Evolutionary conservation across 306 rosid species (phyloP), one percentile per base, ranked within the genome.

Genomic region (Castanospermum australe): DNA sequence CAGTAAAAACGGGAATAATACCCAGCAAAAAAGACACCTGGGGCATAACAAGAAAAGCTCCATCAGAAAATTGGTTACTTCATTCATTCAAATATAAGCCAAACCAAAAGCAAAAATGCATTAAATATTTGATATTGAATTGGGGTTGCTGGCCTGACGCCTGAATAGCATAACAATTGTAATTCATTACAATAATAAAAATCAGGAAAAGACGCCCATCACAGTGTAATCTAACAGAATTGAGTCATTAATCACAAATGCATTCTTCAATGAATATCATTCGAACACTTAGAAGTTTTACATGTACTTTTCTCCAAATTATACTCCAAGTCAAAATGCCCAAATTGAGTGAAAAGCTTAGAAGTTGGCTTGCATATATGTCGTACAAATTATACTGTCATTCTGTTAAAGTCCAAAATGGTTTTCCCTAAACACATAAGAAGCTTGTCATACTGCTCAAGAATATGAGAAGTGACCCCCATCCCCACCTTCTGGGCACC

Each of bases 21-120:
- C 98, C 98, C 76, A 96, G 88, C 86, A 93, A 83, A 81, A 96
- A 90, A 2, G 98, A 93, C 87, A 96, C 96, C 99, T 96, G 86
- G 38, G 13, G 33, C 77, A 84, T 69, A 79, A 83, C 5, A 77
- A 62, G 52, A 39, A 75, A 82, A 81, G 62, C 62, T 56, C 84
- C 82, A 84, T 74, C 71, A 81, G 54, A 73, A 50, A 75, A 57
- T 11, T 14, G 62, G 7, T 8, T 6, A 59, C 18, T 62, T 41
- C 36, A 30, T 51, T 54, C 30, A n/a, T n/a, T n/a, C 25, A 78
- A 77, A 74, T 36, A 63, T 12, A 22, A 82, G 30, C 45, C 30
- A 20, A 11, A 55, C 22, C 15, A 14, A 24, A 79, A 28, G 30
- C 36, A 76, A 55, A 6, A 62, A 36, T 3, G 18, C 20, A 28